A percentile compares a stretch with the other conserved stretches of the same genome.
phyloP scores from a whole-genome alignment of 441 rosid species.

The Omphalea diandra region DNA sequence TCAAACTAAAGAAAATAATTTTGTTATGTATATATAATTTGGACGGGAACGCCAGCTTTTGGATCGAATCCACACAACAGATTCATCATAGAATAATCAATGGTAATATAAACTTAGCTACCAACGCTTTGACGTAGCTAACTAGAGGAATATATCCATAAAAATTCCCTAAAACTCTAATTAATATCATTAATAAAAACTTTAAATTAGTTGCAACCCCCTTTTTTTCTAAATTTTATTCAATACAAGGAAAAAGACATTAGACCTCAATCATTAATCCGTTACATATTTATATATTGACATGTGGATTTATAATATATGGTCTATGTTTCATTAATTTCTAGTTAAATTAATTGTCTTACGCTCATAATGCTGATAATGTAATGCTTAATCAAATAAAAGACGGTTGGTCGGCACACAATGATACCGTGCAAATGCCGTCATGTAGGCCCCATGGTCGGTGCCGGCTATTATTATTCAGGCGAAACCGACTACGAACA shows the following conservation, averaged over 20 bases:
- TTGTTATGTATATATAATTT: no score
- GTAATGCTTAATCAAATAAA: slow-evolving; percentile 28
- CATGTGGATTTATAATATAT: not conserved
- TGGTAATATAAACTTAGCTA: not conserved
- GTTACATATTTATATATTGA: no score
- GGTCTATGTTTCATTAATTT: slow-evolving; percentile 22
- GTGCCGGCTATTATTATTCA: slow-evolving; percentile 36
- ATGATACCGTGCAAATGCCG: slow-evolving; percentile 15
- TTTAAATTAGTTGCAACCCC: not conserved
- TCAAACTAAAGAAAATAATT: not conserved
- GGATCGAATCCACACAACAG: no score
- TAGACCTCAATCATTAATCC: not conserved
- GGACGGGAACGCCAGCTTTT: no score
- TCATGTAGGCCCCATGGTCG: slow-evolving; percentile 39
- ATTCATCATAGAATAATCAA: not conserved
- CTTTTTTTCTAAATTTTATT: not conserved
- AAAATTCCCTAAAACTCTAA: not conserved
- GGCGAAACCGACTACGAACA: not conserved
- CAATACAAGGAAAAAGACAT: slow-evolving; percentile 7
- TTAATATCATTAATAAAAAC: not conserved
- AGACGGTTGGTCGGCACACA: slow-evolving; percentile 67
- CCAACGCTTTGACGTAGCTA: not conserved
- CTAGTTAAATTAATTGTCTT: slow-evolving; percentile 36
- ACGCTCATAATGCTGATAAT: slow-evolving; percentile 37
- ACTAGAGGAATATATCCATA: not conserved